Conservation (phyloP, 225 moss, liverwort and hornwort genomes). For the Ulota crispa region DNA sequence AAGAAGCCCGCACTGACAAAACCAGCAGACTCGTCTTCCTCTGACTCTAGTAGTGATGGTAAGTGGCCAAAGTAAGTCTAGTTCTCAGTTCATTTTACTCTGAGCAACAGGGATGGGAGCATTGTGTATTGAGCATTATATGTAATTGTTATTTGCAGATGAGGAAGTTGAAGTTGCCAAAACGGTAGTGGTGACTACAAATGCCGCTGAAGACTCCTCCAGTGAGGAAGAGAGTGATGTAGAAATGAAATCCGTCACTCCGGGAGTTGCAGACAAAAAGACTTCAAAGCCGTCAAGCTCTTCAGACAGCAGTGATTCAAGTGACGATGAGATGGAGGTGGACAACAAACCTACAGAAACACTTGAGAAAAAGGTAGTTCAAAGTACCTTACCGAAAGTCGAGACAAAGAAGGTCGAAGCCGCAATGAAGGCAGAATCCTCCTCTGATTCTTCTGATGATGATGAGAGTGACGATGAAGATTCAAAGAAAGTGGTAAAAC, state of each 20-base stretch:
- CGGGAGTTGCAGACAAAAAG: slow-evolving; percentile 39
- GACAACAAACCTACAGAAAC: slow-evolving; percentile 28
- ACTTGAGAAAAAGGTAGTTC: background rate
- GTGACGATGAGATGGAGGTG: slow-evolving; percentile 63
- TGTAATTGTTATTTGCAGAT: slow-evolving; percentile 27
- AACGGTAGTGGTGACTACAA: background rate
- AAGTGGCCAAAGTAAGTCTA: background rate
- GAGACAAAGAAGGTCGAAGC: slow-evolving; percentile 30
- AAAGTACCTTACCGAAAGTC: background rate
- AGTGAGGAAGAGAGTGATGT: slow-evolving; percentile 53
- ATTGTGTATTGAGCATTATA: background rate
- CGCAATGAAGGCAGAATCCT: background rate
- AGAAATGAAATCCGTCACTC: slow-evolving; percentile 39
- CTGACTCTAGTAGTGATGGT: slow-evolving; percentile 57
- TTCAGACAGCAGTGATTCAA: slow-evolving; percentile 52
- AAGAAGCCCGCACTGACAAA: slow-evolving; percentile 18
- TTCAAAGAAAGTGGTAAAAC: slow-evolving; percentile 16
- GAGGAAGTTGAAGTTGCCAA: slow-evolving; percentile 35
- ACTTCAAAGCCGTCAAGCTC: slow-evolving; percentile 21
- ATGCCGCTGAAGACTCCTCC: slow-evolving; percentile 35
- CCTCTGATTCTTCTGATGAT: slow-evolving; percentile 32
- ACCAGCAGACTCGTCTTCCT: slow-evolving; percentile 35
- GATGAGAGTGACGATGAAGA: slow-evolving; percentile 33
- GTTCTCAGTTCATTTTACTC: background rate
- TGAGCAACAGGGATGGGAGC: background rate